Percentiles rank a stretch among this genome's conserved stretches.
Evolutionary conservation across 768 basidiomycete genomes (phyloP).

Genomic region (Calocybe cyanea): DNA sequence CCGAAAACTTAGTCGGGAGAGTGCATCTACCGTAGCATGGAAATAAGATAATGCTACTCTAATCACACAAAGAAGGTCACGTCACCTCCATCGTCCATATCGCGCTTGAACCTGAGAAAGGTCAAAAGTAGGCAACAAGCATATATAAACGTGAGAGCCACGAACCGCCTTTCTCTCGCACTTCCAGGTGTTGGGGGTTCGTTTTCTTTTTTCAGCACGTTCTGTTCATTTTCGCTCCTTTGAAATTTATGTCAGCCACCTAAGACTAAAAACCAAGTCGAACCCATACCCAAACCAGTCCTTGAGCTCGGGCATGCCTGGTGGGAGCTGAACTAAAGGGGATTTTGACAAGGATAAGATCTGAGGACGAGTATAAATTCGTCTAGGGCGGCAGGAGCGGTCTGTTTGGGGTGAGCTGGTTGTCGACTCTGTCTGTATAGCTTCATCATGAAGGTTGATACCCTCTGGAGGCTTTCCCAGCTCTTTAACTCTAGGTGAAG

Average conservation of each 20-base stretch:
- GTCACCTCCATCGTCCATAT: constrained; percentile 69
- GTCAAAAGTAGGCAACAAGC: not conserved
- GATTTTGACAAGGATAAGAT: constrained; percentile 68
- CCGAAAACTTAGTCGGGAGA: constrained; percentile 65
- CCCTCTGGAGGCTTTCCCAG: constrained; percentile 28
- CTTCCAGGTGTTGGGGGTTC: constrained; percentile 53
- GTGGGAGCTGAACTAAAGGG: constrained; percentile 67
- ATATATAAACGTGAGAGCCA: constrained; percentile 9
- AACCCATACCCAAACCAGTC: constrained; percentile 82
- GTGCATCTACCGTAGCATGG: constrained; percentile 34
- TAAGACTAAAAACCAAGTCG: constrained; percentile 11
- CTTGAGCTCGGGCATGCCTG: constrained; percentile 77
- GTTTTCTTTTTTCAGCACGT: constrained; percentile 62
- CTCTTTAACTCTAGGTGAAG: constrained; percentile 20
- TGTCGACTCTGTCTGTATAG: constrained; percentile 17
- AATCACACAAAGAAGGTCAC: constrained; percentile 14
- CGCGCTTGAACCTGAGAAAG: constrained; percentile 65
- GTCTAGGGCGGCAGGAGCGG: constrained; percentile 40
- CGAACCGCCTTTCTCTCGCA: constrained; percentile 67
- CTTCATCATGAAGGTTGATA: constrained; percentile 20
- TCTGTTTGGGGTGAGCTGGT: constrained; percentile 24
- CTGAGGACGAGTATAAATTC: constrained; percentile 68
- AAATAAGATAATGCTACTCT: constrained; percentile 4
- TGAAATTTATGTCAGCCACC: constrained; percentile 13
- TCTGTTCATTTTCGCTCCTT: constrained; percentile 62